Evolutionary conservation across 441 rosid species (phyloP), one percentile per base, ranked within the genome.

Genomic region (Brassica hybrid): DNA sequence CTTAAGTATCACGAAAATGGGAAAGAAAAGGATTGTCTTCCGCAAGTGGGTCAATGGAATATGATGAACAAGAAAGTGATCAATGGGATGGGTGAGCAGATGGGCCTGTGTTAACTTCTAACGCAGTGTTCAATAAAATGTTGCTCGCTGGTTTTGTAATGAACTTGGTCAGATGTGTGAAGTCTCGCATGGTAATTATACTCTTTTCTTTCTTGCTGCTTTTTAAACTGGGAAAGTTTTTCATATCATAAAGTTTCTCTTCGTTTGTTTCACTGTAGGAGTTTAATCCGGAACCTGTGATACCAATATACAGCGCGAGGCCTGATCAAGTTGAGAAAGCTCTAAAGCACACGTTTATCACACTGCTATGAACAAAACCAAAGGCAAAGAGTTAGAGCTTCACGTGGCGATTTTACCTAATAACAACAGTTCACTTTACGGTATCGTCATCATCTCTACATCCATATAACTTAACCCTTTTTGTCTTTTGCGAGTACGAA

Each of bases 41-140:
- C 99, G 0, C 99, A 96, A 80, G 97, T 96, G 8, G 99, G 99
- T 72, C 99, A 96, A 66, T 96, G 99, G 99, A 96, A 93, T 81
- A 96, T 96, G 99, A 90, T 96, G 98, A 96, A 96, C 86, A 96
- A 96, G 98, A 96, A 96, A 86, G 91, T 96, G 99, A 91, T 96
- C 50, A 94, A 96, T 52, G 99, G 98, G 60, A 91, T 90, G 96
- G 6, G 97, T 96, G 54, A 94, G 73, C 80, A 85, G 92, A 65
- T 96, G 99, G 99, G 92, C 94, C 2, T 96, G 99, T 79, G 91
- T 96, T 65, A 96, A 94, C 87, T 96, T 96, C 79, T 96, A 97
- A 62, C 86, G 94, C 25, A 94, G 90, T 36, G 97, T 96, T 61
- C 98, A 94, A 88, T 98, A 94, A 75, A 91, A 85, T 27, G 90